Base-by-base conservation (phyloP, 140 eudicot species). In the Senecio squalidus region DNA sequence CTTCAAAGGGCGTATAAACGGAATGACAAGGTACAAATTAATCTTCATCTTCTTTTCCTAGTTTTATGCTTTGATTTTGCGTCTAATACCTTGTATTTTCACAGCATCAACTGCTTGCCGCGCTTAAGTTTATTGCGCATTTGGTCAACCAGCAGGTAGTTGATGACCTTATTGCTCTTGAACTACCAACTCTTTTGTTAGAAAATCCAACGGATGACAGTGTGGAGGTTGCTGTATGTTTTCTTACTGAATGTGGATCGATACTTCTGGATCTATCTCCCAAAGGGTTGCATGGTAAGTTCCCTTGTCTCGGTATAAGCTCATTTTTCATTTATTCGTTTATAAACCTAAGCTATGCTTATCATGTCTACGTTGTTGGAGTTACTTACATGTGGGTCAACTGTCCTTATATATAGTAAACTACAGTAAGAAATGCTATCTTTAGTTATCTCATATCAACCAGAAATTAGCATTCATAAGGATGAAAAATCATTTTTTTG, bases 81-180 rank as follows among this genome's bases (percentile, higher is more conserved):
- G 17, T 31, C n/a, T 61, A 26, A 22, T 40, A 46, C n/a, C 15
- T n/a, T 27, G 39, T 55, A 29, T 64, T 62, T 83, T 58, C 0
- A 39, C 81, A 85, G 96, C 98, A 81, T 50, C 95, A 82, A 80
- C 69, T 92, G 51, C 78, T 92, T 24, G 99, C 96, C n/a, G 93
- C 95, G 0, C 96, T 88, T 10, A 92, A 92, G 27, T 92, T 92
- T 72, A 76, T 92, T 7, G 99, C 99, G 3, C 99, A 92, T 75
- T 76, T 88, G 60, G 93, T 92, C n/a, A 92, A 92, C 68, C 99
- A 92, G 75, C 92, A 79, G 73, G 82, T 92, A 21, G 99, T 85
- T 65, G 84, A 92, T 18, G 99, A 92, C 76, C 86, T 87, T 50
- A 78, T 92, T 60, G 99, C 99, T 39, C 88, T 92, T 60, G 99